Percentiles rank a stretch among this genome's conserved stretches.
phyloP scores from a whole-genome alignment of 169 alveolate genomes.

The Cryptosporidium parvum region DNA sequence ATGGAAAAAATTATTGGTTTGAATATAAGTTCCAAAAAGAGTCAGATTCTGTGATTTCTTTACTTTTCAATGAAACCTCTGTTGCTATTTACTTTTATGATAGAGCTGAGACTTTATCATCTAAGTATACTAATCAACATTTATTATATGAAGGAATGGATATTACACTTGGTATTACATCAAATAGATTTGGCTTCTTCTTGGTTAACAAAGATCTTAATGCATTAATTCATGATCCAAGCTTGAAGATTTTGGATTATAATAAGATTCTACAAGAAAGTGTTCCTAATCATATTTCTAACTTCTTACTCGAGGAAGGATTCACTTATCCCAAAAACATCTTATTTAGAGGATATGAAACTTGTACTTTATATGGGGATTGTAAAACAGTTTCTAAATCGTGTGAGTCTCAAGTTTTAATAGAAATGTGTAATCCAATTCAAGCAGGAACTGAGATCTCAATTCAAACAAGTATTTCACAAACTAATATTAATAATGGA shows the following conservation, averaged over 20 bases:
- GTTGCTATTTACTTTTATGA: conserved; percentile 4
- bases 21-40: conserved; percentile 34
- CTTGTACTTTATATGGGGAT: conserved; percentile 12
- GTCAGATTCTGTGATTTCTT: conserved; percentile 4
- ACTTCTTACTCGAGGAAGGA: background rate
- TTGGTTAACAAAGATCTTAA: background rate
- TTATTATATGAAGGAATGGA: conserved; percentile 26
- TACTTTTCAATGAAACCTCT: conserved; percentile 39
- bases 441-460: conserved; percentile 2
- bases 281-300: conserved; percentile 15
- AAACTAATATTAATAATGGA: conserved; percentile 14
- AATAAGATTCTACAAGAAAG: conserved; percentile 30
- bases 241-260: conserved; percentile 6
- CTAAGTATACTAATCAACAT: conserved; percentile 10
- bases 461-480: background rate
- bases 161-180: background rate
- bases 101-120: background rate
- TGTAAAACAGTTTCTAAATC: conserved; percentile 5
- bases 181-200: conserved; percentile 7
- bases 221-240: conserved; percentile 9
- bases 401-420: conserved; percentile 2
- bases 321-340: conserved; percentile 6
- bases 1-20: conserved; percentile 27
- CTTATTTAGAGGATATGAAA: conserved; percentile 17
- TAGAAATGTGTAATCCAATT: conserved; percentile 6